Evolutionary conservation across 306 rosid species (phyloP).

Genomic region (Begonia masoniana): DNA sequence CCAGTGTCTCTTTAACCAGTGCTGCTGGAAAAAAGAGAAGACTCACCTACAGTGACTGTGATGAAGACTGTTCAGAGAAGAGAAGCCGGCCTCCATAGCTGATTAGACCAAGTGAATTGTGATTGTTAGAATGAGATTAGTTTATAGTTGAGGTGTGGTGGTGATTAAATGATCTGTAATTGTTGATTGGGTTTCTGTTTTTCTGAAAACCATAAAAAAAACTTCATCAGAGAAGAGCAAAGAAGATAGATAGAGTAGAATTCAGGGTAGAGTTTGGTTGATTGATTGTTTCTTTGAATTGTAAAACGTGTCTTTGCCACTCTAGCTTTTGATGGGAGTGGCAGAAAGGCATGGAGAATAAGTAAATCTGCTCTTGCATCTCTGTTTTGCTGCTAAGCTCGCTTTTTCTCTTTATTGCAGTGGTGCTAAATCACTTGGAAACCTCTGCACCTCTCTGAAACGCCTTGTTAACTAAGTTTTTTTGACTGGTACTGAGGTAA

Average conservation of each 20-base stretch:
- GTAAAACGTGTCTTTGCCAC: constrained; percentile 24
- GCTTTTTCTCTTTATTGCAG: not conserved
- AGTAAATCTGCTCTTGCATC: constrained; percentile 13
- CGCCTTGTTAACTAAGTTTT: too few species aligned
- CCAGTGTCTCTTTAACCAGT: constrained; percentile 27
- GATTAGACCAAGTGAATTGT: constrained; percentile 16
- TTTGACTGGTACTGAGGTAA: too few species aligned
- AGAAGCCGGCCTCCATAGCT: constrained; percentile 35
- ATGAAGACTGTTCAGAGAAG: constrained; percentile 25
- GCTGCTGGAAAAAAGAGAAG: constrained; percentile 54
- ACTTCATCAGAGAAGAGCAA: too few species aligned
- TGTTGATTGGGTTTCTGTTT: constrained; percentile 26
- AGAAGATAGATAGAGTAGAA: too few species aligned
- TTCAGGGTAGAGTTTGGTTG: constrained; percentile 8
- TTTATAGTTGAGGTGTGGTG: constrained; percentile 7
- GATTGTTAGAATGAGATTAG: constrained; percentile 12
- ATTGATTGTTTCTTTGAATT: constrained; percentile 8
- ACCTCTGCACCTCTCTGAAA: too few species aligned
- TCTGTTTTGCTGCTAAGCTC: too few species aligned
- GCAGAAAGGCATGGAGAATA: constrained; percentile 46
- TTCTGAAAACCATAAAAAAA: constrained; percentile 12
- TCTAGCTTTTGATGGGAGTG: constrained; percentile 40
- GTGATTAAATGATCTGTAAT: constrained; percentile 20
- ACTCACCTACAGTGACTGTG: constrained; percentile 40
- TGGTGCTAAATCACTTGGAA: too few species aligned